Evolutionary conservation across 176 grass and related monocot species (phyloP).

Genomic region (Leersia perrieri): DNA sequence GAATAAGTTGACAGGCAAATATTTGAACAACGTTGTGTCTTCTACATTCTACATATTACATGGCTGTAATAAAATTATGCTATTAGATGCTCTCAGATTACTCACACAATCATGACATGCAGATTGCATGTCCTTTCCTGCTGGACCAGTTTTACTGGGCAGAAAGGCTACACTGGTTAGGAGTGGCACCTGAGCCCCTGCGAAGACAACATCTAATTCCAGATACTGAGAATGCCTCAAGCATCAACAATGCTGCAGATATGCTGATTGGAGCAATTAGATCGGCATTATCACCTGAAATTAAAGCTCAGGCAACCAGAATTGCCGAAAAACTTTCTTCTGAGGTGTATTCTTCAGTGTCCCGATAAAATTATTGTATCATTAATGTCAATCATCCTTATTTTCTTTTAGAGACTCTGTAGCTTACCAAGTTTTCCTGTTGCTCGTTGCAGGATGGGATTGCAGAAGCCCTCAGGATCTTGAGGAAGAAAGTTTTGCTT

Average conservation of each 20-base stretch:
- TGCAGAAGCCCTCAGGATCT: slow-evolving; percentile 54
- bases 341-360: slow-evolving; percentile 46
- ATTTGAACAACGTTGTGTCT: not conserved
- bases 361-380: not conserved
- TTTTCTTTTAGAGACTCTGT: not conserved
- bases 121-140: slow-evolving; percentile 81
- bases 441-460: slow-evolving; percentile 56
- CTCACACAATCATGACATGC: not conserved
- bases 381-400: not conserved
- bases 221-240: slow-evolving; percentile 35
- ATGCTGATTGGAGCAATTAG: slow-evolving; percentile 59
- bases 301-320: slow-evolving; percentile 55
- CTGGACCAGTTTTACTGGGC: slow-evolving; percentile 96
- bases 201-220: slow-evolving; percentile 55
- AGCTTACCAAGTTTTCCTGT: not conserved
- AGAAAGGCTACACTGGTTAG: slow-evolving; percentile 74
- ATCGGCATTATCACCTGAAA: slow-evolving; percentile 44
- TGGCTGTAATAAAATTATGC: not conserved
- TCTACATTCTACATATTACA: not conserved
- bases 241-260: slow-evolving; percentile 42
- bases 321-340: slow-evolving; percentile 61
- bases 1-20: not conserved
- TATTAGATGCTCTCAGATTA: not conserved
- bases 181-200: slow-evolving; percentile 63
- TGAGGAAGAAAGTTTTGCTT: slow-evolving; percentile 57